These are phyloP conservation scores for Cordyceps cateniannulata DNA, from an alignment of 2,329 filamentous ascomycete genomes.

Conservation along the genomic window DNA sequence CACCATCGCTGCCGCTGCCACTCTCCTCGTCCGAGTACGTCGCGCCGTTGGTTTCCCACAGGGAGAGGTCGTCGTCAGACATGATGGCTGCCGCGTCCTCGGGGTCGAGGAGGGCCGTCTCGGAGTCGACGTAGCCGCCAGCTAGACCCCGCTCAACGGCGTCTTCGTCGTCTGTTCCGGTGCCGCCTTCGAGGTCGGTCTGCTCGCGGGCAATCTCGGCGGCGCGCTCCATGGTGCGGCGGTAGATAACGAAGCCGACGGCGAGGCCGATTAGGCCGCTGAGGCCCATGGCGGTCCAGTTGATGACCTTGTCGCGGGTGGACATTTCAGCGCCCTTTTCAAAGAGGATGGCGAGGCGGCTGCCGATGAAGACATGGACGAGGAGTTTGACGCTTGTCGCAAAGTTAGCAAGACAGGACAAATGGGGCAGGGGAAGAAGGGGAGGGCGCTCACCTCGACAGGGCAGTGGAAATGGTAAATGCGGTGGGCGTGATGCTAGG, in stretches of 20 bases:
- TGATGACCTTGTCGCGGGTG: conserved; percentile 67
- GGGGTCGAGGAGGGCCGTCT: conserved; percentile 38
- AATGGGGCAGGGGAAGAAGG: not conserved
- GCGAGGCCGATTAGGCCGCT: conserved; percentile 64
- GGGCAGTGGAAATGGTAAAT: conserved; percentile 76
- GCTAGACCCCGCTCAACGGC: conserved; percentile 26
- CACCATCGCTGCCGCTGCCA: conserved; percentile 26
- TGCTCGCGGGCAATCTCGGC: conserved; percentile 48
- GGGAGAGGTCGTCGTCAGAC: conserved; percentile 53
- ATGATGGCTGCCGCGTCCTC: conserved; percentile 48
- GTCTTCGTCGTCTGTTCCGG: conserved; percentile 19
- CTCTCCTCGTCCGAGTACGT: conserved; percentile 27
- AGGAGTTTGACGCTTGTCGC: conserved; percentile 68
- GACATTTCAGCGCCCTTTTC: conserved; percentile 81
- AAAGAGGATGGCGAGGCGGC: conserved; percentile 73
- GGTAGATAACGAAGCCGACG: conserved; percentile 83
- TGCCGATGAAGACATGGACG: conserved; percentile 88
- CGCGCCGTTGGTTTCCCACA: conserved; percentile 39
- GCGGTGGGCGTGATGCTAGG: conserved; percentile 72
- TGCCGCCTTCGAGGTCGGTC: conserved; percentile 19
- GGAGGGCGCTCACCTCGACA: conserved; percentile 49
- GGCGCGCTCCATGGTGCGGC: conserved; percentile 57
- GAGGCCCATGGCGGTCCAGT: conserved; percentile 73
- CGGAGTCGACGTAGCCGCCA: conserved; percentile 36
- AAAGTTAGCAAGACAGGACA: not conserved